phyloP scores from a whole-genome alignment of 108 stramenopile species.

The Poteriospumella lacustris region DNA sequence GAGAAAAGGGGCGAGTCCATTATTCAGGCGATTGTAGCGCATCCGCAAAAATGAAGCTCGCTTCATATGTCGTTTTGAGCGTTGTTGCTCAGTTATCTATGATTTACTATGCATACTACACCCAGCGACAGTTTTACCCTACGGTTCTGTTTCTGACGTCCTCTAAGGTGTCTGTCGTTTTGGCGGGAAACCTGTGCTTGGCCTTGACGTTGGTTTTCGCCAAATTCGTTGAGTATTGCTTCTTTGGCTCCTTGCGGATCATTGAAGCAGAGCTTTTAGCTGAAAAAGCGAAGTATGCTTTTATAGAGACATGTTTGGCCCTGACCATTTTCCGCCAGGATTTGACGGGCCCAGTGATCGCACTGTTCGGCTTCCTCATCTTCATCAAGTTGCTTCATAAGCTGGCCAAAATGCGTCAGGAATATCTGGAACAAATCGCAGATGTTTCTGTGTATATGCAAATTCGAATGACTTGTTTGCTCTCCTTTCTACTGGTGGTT shows the following conservation, averaged over 20 bases:
- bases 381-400: slow-evolving; percentile 84
- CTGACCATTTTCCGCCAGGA: slow-evolving; percentile 93
- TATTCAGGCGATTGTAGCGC: too few species aligned
- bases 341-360: slow-evolving; percentile 66
- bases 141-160: slow-evolving; percentile 78
- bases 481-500: slow-evolving; percentile 55
- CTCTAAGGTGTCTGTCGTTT: slow-evolving; percentile 73
- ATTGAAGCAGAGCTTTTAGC: slow-evolving; percentile 79
- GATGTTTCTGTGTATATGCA: slow-evolving; percentile 49
- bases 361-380: slow-evolving; percentile 75
- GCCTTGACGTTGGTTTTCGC: slow-evolving; percentile 58
- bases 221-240: slow-evolving; percentile 52
- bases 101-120: slow-evolving; percentile 66
- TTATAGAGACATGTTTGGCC: slow-evolving; percentile 94
- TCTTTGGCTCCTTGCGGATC: slow-evolving; percentile 73
- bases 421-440: slow-evolving; percentile 81
- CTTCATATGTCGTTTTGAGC: neutral
- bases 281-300: slow-evolving; percentile 87
- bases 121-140: slow-evolving; percentile 85
- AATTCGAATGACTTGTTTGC: slow-evolving; percentile 54
- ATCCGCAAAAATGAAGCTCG: neutral
- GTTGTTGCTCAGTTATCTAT: slow-evolving; percentile 23
- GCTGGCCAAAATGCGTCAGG: slow-evolving; percentile 75
- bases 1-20: too few species aligned
- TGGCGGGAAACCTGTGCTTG: slow-evolving; percentile 61